Evolutionary conservation across 352 stramenopile species (phyloP).

Genomic region (Globisporangium mamillatum): DNA sequence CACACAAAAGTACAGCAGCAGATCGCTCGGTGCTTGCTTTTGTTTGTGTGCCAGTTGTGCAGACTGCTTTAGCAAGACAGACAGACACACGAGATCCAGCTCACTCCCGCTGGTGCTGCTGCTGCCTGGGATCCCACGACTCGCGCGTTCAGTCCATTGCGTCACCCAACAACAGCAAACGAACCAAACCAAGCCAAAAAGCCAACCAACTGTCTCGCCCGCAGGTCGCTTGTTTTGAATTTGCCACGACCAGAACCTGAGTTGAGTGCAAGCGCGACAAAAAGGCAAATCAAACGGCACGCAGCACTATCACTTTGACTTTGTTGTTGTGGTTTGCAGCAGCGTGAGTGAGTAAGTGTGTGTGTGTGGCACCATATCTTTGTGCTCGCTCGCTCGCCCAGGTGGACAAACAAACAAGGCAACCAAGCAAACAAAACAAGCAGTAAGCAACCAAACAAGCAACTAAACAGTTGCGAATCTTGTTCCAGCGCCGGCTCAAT

Average conservation of each 20-base stretch:
- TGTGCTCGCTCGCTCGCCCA: background rate
- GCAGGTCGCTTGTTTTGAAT: slow-evolving; percentile 1
- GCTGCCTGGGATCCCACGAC: background rate
- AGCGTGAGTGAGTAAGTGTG: background rate
- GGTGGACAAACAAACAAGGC: background rate
- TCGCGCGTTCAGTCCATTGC: background rate
- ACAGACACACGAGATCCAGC: background rate
- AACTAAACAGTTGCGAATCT: background rate
- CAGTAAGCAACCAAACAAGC: background rate
- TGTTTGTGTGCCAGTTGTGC: background rate
- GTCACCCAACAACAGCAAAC: slow-evolving; percentile 5
- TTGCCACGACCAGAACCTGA: slow-evolving; percentile 8
- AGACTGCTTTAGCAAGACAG: background rate
- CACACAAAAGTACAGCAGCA: background rate
- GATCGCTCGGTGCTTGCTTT: background rate
- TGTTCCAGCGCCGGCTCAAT: background rate
- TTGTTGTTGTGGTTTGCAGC: background rate
- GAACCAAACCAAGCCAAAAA: slow-evolving; percentile 1
- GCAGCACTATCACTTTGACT: background rate
- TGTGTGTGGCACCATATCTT: slow-evolving; percentile 7
- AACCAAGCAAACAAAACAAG: slow-evolving; percentile 2
- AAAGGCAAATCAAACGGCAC: background rate
- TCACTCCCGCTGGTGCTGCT: background rate
- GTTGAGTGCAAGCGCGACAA: background rate
- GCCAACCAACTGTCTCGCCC: background rate